Conservation (phyloP, 1,284 basidiomycete genomes). For the Ustilago sp. region DNA sequence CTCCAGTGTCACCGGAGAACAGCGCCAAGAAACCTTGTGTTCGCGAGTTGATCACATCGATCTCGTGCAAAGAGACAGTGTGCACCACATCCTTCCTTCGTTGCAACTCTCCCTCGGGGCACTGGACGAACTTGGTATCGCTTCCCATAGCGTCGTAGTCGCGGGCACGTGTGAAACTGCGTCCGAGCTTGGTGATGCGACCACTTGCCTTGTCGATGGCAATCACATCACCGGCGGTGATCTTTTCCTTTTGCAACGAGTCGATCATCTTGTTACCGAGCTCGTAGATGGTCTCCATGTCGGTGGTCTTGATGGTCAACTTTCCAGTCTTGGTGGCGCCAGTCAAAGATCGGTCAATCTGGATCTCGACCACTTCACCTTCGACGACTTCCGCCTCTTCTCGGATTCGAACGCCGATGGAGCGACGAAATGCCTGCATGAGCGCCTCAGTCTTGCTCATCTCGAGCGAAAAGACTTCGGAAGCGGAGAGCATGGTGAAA, state of each 20-base stretch:
- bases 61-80: conserved; percentile 96
- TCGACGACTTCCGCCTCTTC: conserved; percentile 98
- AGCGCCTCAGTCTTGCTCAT: conserved; percentile 99
- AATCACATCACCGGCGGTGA: conserved; percentile 94
- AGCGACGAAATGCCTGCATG: conserved; percentile 93
- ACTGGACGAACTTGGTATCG: conserved; percentile 97
- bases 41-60: conserved; percentile 98
- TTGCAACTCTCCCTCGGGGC: conserved; percentile 97
- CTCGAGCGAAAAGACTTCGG: conserved; percentile 92
- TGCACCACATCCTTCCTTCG: conserved; percentile 96
- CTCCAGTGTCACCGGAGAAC: conserved; percentile 87
- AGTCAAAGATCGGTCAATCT: conserved; percentile 95
- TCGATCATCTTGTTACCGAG: conserved; percentile 99
- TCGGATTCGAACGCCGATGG: conserved; percentile 95
- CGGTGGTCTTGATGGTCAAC: conserved; percentile 96
- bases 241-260: conserved; percentile 93
- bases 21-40: conserved; percentile 84
- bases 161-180: conserved; percentile 92
- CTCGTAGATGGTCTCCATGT: conserved; percentile 99
- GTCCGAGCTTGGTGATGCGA: conserved; percentile 94
- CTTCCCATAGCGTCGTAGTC: conserved; percentile 96
- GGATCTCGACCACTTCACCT: conserved; percentile 98
- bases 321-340: conserved; percentile 98
- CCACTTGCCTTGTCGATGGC: conserved; percentile 96
- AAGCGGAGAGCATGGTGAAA: conserved; percentile 95